phyloP scores from a whole-genome alignment of 495 filamentous ascomycete species.

The Delitschia confertaspora region DNA sequence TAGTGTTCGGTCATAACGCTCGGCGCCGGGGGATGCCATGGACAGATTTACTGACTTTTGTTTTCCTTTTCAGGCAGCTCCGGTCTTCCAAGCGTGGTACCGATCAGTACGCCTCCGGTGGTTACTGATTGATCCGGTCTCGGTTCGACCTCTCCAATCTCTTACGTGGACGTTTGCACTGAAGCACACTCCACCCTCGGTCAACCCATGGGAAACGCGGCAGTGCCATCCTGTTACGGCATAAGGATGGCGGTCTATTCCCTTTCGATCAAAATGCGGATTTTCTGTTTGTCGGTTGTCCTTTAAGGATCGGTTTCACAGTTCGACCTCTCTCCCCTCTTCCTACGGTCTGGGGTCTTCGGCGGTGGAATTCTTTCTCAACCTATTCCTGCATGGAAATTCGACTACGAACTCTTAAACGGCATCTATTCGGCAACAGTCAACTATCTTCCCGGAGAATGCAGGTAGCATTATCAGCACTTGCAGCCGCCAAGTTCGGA shows the following conservation, averaged over 20 bases:
- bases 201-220: conserved; percentile 32
- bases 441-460: neutral
- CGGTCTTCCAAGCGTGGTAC: conserved; percentile 37
- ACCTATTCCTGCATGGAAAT: too few relatives aligned
- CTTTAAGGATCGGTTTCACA: conserved; percentile 17
- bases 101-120: conserved; percentile 29
- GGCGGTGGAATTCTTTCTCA: too few relatives aligned
- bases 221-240: conserved; percentile 26
- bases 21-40: conserved; percentile 59
- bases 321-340: conserved; percentile 15
- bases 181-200: conserved; percentile 10
- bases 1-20: conserved; percentile 69
- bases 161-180: conserved; percentile 14
- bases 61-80: conserved; percentile 35
- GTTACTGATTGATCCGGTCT: conserved; percentile 32
- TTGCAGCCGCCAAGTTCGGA: neutral
- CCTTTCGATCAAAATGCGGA: conserved; percentile 20
- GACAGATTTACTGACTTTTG: conserved; percentile 28
- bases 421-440: neutral
- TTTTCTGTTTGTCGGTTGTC: conserved; percentile 20
- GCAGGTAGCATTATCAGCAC: neutral
- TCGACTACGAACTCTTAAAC: too few relatives aligned
- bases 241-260: conserved; percentile 22
- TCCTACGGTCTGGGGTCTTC: conserved; percentile 11
- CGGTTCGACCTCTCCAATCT: conserved; percentile 25